Conservation (phyloP, 805 yeast species). For the Yarrowia sp. region DNA sequence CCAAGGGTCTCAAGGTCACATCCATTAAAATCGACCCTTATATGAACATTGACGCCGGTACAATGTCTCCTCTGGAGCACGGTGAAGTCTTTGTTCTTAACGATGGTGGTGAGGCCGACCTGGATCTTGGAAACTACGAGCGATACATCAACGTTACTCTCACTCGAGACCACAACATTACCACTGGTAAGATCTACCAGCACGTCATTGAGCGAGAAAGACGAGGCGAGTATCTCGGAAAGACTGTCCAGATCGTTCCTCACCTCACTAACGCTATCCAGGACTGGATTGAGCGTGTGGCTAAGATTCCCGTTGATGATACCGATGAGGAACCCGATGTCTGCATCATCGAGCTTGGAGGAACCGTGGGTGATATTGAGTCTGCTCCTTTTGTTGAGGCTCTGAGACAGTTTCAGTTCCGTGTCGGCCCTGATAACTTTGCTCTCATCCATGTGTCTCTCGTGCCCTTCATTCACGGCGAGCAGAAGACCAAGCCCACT, state of each 20-base stretch:
- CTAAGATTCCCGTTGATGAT: conserved; percentile 88
- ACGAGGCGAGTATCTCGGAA: conserved; percentile 96
- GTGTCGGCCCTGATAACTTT: conserved; percentile 92
- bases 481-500: conserved; percentile 98
- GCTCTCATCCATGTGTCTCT: conserved; percentile 95
- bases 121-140: conserved; percentile 97
- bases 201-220: conserved; percentile 93
- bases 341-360: conserved; percentile 97
- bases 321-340: conserved; percentile 91
- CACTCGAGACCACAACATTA: conserved; percentile 93
- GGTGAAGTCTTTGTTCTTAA: conserved; percentile 98
- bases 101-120: conserved; percentile 99
- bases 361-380: conserved; percentile 99
- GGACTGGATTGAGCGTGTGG: conserved; percentile 96
- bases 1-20: conserved; percentile 92
- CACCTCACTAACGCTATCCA: conserved; percentile 97
- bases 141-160: conserved; percentile 92
- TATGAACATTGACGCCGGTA: conserved; percentile 99
- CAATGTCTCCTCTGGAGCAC: conserved; percentile 99
- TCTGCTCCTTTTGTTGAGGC: conserved; percentile 99
- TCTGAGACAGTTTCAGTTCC: conserved; percentile 96
- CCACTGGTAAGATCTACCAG: conserved; percentile 96
- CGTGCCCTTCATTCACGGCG: conserved; percentile 98
- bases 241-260: conserved; percentile 99
- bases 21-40: conserved; percentile 98